phyloP scores from a whole-genome alignment of 148 eudicot genomes.

The Arbutus unedo region DNA sequence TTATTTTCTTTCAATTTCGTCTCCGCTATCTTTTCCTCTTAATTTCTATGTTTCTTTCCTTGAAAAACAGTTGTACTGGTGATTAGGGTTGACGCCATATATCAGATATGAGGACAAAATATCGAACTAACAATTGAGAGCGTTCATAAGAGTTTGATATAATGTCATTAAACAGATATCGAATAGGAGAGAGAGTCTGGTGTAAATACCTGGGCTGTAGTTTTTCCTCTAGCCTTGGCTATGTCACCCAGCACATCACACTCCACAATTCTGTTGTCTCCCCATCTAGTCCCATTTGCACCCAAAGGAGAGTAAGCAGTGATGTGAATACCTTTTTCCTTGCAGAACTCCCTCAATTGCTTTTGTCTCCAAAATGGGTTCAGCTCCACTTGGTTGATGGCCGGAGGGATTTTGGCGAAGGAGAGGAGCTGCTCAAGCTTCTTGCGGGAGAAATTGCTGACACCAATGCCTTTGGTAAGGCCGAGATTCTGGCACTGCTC shows the following conservation, averaged over 20 bases:
- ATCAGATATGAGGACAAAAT: neutral
- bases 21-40: neutral
- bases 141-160: no score
- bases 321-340: conserved; percentile 2
- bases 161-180: neutral
- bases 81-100: neutral
- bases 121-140: neutral
- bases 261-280: conserved; percentile 60
- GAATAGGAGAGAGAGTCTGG: neutral
- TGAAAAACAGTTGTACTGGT: neutral
- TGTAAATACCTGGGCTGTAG: conserved; percentile 57
- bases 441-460: conserved; percentile 63
- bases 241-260: conserved; percentile 58
- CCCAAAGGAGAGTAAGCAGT: conserved; percentile 7
- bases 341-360: neutral
- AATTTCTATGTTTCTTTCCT: neutral
- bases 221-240: conserved; percentile 63
- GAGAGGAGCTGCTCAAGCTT: conserved; percentile 49
- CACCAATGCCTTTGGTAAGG: conserved; percentile 70
- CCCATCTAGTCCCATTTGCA: conserved; percentile 64
- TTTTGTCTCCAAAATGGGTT: conserved; percentile 11
- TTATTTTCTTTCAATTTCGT: neutral
- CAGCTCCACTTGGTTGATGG: conserved; percentile 59
- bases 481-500: conserved; percentile 69
- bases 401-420: conserved; percentile 63